phyloP scores from a whole-genome alignment of 225 moss, liverwort and hornwort genomes.

The Sphagnum tenellum region DNA sequence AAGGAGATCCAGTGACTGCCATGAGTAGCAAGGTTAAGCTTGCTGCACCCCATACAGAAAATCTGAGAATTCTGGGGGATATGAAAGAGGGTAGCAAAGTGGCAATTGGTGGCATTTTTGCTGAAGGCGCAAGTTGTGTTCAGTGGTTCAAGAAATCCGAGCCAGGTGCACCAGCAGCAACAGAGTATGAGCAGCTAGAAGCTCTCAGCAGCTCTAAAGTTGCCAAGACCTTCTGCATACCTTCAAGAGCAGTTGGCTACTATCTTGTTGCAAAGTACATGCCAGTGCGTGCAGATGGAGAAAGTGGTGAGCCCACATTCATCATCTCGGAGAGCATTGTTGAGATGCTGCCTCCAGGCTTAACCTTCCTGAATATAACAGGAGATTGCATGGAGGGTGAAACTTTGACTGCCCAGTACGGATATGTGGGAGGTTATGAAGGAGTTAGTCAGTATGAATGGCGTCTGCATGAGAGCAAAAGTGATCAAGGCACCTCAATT shows the following conservation, averaged over 20 bases:
- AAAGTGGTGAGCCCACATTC: slow-evolving; percentile 53
- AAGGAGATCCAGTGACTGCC: slow-evolving; percentile 68
- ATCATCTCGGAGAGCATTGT: slow-evolving; percentile 51
- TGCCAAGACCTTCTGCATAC: slow-evolving; percentile 85
- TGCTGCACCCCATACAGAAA: slow-evolving; percentile 63
- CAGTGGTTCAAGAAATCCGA: slow-evolving; percentile 76
- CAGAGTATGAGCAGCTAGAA: slow-evolving; percentile 47
- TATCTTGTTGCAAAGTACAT: slow-evolving; percentile 83
- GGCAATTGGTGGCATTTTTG: slow-evolving; percentile 61
- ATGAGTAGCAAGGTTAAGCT: slow-evolving; percentile 60
- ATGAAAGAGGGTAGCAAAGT: slow-evolving; percentile 79
- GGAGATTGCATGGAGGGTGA: slow-evolving; percentile 80
- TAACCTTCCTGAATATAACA: slow-evolving; percentile 70
- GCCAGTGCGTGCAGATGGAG: slow-evolving; percentile 72
- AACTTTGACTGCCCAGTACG: slow-evolving; percentile 66
- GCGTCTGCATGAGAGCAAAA: slow-evolving; percentile 71
- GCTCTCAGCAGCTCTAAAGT: slow-evolving; percentile 71
- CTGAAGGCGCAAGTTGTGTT: slow-evolving; percentile 77
- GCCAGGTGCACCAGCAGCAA: slow-evolving; percentile 15
- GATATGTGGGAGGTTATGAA: slow-evolving; percentile 82
- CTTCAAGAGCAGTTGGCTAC: slow-evolving; percentile 70
- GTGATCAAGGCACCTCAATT: slow-evolving; percentile 42
- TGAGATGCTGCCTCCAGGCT: slow-evolving; percentile 61
- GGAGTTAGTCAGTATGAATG: slow-evolving; percentile 74
- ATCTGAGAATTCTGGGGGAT: slow-evolving; percentile 75